Base-by-base conservation (phyloP, 1,139 yeast genomes). In the Wickerhamomyces sp. region DNA sequence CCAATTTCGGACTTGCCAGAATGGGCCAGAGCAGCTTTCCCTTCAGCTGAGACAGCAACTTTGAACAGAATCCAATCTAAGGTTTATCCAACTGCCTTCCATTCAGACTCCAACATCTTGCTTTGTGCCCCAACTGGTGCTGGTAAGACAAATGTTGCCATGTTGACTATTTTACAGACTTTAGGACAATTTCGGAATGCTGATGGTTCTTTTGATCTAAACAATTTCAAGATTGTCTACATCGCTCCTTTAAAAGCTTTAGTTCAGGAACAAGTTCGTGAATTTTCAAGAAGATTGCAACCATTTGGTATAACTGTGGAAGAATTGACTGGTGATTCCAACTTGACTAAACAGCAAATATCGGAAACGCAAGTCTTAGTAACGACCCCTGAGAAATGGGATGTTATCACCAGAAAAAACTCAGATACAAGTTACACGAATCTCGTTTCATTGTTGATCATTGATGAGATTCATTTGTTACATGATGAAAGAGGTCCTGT, bases 41-140 rank as follows among this genome's bases (percentile, higher is more conserved):
- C 89, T 1, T 55, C 75, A 0, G 61, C 64, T 3, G 89, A 84
- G 53, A 78, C 88, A 0, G 52, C 70, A 3, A 64, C 80, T 2
- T 70, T 93, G 45, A 93, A 93, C 55, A 64, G 85, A 32, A 76
- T 91, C 16, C 99, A 93, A 58, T 84, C 95, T 2, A 75, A 73
- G 45, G 88, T 89, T 0, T 87, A 64, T 47, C 93, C 95, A 2
- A 59, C 65, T 24, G 96, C 95, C 0, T 86, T 89, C 49, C 58
- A 70, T 9, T 61, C 73, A 1, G 93, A 85, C 51, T 72, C 72
- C 14, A 91, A 89, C 48, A 56, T 91, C 32, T 64, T 91, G 16
- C 65, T 91, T 47, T 89, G 97, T 70, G 97, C 98, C 1, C 98
- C 98, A 4, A 91, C 98, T 0, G 98, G 98, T 61, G 96, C 96